Evolutionary conservation across 441 rosid genomes (phyloP), one percentile per base, ranked within the genome.

Genomic region (Theobroma grandiflorum): DNA sequence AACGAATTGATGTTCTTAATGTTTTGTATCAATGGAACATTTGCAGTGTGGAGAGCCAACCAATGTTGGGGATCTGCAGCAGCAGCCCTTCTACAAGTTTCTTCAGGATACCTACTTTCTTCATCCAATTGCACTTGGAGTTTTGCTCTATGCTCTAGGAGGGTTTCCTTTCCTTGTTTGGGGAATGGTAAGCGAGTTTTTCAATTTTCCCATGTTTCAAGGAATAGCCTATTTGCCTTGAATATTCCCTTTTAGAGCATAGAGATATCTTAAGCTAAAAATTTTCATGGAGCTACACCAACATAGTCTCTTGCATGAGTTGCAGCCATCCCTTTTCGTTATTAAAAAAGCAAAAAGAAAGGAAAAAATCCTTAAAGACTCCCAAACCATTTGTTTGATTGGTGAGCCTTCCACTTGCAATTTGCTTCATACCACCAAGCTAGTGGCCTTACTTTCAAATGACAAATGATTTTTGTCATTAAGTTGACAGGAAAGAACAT

Each of bases 41-140:
- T 77, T 79, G 45, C 85, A 93, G 98, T 88, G 94, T 85, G 98
- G 98, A 83, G 91, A 81, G 80, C 88, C 87, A 49, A 89, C 58
- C 86, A 95, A 95, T 83, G 99, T 89, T 77, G 93, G 88, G 66
- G 99, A 95, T 76, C 86, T 95, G 81, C 91, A 94, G 91, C 93
- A 88, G 86, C 97, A 92, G 74, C 88, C 91, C 3, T 94, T 91
- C 77, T 94, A 95, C 77, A 91, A 79, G 84, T 92, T 91, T 74
- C 83, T 96, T 75, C 72, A 82, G 80, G 62, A 72, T 64, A 91
- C 98, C 0, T 93, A 92, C 89, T 37, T 93, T 77, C 82, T 86
- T 43, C 99, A 94, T 87, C 97, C 96, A 55, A 76, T 89, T 82
- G 92, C 92, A 35, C 80, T 92, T 11, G 99, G 88, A 26, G 68